phyloP scores from a whole-genome alignment of 2,329 filamentous ascomycete species.

The Waltergamsia citrina region DNA sequence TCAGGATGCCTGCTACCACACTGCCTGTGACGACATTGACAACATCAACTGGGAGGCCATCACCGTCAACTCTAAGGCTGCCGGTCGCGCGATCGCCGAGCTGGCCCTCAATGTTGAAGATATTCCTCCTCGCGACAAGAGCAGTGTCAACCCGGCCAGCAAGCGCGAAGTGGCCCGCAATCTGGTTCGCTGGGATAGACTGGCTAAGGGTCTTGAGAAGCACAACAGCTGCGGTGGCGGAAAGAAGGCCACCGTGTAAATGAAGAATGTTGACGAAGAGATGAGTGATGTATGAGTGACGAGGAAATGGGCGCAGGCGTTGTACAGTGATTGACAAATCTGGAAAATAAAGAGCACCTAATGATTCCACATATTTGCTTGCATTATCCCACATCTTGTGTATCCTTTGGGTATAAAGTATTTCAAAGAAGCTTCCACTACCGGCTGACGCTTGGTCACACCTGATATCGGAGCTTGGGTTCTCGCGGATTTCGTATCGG shows the following conservation, averaged over 20 bases:
- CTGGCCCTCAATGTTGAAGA: slow-evolving; percentile 15
- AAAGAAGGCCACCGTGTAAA: slow-evolving; percentile 4
- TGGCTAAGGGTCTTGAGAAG: slow-evolving; percentile 4
- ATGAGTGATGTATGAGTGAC: background rate
- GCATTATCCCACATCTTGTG: background rate
- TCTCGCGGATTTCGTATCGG: slow-evolving; percentile 20
- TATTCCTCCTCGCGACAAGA: slow-evolving; percentile 14
- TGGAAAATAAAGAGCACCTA: background rate
- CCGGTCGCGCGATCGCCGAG: slow-evolving; percentile 34
- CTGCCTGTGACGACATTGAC: slow-evolving; percentile 21
- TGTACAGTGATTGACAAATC: background rate
- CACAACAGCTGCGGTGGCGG: slow-evolving; percentile 4
- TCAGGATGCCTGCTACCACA: slow-evolving; percentile 19
- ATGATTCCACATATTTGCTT: background rate
- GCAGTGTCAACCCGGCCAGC: slow-evolving; percentile 9
- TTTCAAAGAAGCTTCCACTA: background rate
- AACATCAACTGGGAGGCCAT: slow-evolving; percentile 24
- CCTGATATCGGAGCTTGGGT: background rate
- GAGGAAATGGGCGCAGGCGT: background rate
- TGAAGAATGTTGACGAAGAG: background rate
- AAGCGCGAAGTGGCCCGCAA: slow-evolving; percentile 7
- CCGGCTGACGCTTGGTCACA: background rate
- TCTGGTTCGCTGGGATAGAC: slow-evolving; percentile 7
- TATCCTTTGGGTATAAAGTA: background rate
- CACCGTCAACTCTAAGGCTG: slow-evolving; percentile 22